Conservation (phyloP, 768 basidiomycete species). For the Auricularia sp. region DNA sequence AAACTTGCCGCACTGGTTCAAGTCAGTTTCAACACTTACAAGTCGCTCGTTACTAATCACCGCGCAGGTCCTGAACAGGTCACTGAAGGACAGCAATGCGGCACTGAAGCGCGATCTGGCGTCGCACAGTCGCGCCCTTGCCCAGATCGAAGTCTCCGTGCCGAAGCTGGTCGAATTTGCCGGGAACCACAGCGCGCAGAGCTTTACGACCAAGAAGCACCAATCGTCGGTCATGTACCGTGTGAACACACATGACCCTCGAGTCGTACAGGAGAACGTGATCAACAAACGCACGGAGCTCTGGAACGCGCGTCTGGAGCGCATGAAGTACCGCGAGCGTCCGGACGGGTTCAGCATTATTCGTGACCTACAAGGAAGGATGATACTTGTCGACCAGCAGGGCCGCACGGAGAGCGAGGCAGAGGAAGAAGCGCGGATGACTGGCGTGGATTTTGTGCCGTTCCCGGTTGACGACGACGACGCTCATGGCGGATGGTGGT, state of each 20-base stretch:
- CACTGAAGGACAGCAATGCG: conserved; percentile 45
- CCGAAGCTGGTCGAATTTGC: neutral
- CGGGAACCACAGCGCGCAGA: neutral
- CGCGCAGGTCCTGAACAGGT: conserved; percentile 37
- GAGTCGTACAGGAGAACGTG: neutral
- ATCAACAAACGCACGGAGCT: neutral
- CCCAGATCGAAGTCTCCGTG: conserved; percentile 20
- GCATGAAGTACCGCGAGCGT: neutral
- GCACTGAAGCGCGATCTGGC: conserved; percentile 51
- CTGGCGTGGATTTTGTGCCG: conserved; percentile 13
- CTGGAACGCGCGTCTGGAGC: neutral
- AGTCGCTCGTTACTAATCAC: neutral
- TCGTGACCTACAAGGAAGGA: conserved; percentile 39
- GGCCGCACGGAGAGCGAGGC: conserved; percentile 71
- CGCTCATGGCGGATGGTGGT: neutral
- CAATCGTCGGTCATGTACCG: conserved; percentile 54
- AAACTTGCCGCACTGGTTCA: conserved; percentile 53
- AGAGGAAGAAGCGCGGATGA: conserved; percentile 48
- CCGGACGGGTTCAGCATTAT: neutral
- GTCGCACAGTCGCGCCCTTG: conserved; percentile 36
- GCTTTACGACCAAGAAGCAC: neutral
- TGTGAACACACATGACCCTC: neutral
- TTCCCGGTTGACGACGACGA: neutral
- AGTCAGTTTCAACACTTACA: conserved; percentile 22
- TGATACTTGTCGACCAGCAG: conserved; percentile 51